Conservation (phyloP, 148 eudicot genomes). For the Fallopia convolvulus region DNA sequence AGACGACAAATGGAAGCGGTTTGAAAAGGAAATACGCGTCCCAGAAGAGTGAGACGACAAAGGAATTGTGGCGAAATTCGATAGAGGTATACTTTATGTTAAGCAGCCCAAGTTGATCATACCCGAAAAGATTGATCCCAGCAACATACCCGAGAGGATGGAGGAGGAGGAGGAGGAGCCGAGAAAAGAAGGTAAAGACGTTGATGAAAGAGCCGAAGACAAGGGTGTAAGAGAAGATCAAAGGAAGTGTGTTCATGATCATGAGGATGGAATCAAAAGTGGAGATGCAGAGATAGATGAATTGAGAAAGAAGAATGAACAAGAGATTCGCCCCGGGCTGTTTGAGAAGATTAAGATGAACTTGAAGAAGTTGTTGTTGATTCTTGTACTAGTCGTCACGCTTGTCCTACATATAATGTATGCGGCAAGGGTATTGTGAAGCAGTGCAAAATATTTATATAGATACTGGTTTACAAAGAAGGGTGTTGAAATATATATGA, state of each 20-base stretch:
- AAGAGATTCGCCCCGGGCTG: not conserved
- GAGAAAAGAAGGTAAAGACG: not conserved
- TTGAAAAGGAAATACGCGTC: conserved; percentile 33
- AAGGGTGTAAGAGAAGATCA: not conserved
- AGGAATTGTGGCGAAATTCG: conserved; percentile 50
- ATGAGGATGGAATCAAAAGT: not conserved
- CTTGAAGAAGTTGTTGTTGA: not conserved
- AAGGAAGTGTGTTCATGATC: not conserved
- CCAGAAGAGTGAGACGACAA: conserved; percentile 39
- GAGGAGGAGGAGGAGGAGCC: not conserved
- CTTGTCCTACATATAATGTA: not conserved
- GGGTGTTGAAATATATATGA: no score
- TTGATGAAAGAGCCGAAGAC: not conserved
- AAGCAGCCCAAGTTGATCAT: conserved; percentile 43
- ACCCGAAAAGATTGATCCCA: not conserved
- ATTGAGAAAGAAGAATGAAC: not conserved
- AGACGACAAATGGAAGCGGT: conserved; percentile 44
- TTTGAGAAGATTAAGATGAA: not conserved
- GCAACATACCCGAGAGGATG: not conserved
- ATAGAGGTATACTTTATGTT: conserved; percentile 34
- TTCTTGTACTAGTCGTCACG: not conserved
- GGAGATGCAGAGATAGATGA: not conserved
- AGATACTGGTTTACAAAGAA: no score
- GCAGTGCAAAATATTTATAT: no score
- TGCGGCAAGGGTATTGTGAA: not conserved